phyloP scores from a whole-genome alignment of 2,329 filamentous ascomycete genomes.

The Fusarium domesticum region DNA sequence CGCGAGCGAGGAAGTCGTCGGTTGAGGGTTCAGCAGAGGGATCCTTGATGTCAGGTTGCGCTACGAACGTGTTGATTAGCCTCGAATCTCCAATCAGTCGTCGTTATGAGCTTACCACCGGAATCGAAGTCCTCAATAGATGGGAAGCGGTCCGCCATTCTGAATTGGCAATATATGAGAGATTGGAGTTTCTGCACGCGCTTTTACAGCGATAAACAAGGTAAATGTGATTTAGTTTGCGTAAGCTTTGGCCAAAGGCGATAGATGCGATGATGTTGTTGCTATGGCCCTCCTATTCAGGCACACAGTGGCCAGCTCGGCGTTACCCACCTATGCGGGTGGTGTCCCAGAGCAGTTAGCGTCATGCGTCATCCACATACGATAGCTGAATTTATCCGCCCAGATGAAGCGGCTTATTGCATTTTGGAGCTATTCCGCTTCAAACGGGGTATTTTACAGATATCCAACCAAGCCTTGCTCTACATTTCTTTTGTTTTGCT shows the following conservation, averaged over 20 bases:
- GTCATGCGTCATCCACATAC: constrained; percentile 15
- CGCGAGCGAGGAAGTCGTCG: constrained; percentile 86
- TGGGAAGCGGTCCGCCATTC: constrained; percentile 76
- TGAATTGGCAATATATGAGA: constrained; percentile 9
- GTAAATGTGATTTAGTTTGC: constrained; percentile 4
- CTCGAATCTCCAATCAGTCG: constrained; percentile 7
- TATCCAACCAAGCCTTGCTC: constrained; percentile 22
- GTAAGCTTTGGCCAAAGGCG: constrained; percentile 7
- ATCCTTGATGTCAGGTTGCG: constrained; percentile 63
- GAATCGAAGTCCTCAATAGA: constrained; percentile 76
- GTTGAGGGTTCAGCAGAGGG: constrained; percentile 58
- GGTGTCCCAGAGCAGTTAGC: constrained; percentile 25
- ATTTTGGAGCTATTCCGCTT: constrained; percentile 22
- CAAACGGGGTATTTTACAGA: constrained; percentile 24
- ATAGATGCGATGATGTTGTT: constrained; percentile 21
- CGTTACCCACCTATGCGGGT: constrained; percentile 18
- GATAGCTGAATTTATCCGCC: constrained; percentile 18
- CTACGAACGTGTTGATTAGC: constrained; percentile 41
- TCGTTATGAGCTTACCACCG: constrained; percentile 47
- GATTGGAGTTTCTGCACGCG: no score
- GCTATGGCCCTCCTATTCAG: constrained; percentile 28
- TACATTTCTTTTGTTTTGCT: constrained; percentile 25
- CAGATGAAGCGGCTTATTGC: constrained; percentile 12
- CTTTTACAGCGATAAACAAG: no score
- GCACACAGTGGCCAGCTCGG: constrained; percentile 10